Evolutionary conservation across 305 asterid species (phyloP), one percentile per base, ranked within the genome.

Genomic region (Striga hermonthica): DNA sequence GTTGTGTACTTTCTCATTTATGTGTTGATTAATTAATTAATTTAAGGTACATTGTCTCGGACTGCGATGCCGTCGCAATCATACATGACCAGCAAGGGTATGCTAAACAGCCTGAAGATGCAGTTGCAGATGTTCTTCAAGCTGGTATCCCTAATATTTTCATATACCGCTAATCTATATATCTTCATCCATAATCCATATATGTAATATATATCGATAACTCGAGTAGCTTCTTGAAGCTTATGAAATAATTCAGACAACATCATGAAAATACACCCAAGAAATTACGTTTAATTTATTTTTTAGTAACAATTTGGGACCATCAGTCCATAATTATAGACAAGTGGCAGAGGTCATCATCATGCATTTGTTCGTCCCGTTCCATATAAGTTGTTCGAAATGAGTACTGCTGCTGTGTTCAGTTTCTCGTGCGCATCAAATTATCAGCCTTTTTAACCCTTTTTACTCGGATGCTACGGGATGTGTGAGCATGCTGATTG

Each of bases 71-170:
- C 4, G 95, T 86, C n/a, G 79, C 69, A 5, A 74, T 80, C 31
- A 83, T 89, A 11, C 76, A 83, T 75, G 81, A 74, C 7, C 9
- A 11, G 39, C 96, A 89, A 75, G 79, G 81, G n/a, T 86, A 80
- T 60, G 87, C 77, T 3, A 82, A 80, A 62, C 80, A 74, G 60
- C 95, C 95, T 0, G 96, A 89, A 76, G 96, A 89, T 70, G 95
- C 95, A 2, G 92, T 89, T 16, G 90, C 86, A 8, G 76, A 70
- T 61, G 92, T 79, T 48, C 91, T 87, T 16, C 79, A 81, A 82
- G 95, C 97, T 58, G 95, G 97, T 85, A 66, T 3, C 5, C 15
- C 16, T 34, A 22, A 0, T 22, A 22, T n/a, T n/a, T n/a, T n/a
- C n/a, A n/a, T n/a, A n/a, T n/a, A n/a, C n/a, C n/a, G n/a, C n/a